Evolutionary conservation across 768 basidiomycete genomes (phyloP).

Genomic region (Pleurotus tuber-regium): DNA sequence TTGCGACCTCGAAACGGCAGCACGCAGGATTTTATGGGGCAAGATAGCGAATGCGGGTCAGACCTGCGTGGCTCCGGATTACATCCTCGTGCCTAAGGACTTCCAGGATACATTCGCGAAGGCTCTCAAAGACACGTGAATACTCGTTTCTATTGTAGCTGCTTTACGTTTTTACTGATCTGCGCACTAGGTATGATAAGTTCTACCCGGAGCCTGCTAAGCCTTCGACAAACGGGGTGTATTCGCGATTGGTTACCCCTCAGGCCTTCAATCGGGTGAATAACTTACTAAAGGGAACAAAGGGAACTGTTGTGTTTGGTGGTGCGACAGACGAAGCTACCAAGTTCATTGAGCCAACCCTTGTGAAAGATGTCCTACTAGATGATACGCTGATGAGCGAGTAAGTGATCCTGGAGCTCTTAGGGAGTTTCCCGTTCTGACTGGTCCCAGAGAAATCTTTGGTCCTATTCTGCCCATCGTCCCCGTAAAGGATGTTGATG

Average conservation of each 20-base stretch:
- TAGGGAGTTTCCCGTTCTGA: not conserved
- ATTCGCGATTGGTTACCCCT: slow-evolving; percentile 49
- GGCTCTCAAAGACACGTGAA: slow-evolving; percentile 41
- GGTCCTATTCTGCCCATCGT: slow-evolving; percentile 80
- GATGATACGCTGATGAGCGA: slow-evolving; percentile 78
- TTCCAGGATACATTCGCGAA: slow-evolving; percentile 45
- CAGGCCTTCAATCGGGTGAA: slow-evolving; percentile 61
- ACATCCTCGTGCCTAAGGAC: slow-evolving; percentile 44
- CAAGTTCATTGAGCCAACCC: slow-evolving; percentile 69
- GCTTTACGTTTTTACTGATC: too few relatives aligned
- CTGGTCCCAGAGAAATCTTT: slow-evolving; percentile 65
- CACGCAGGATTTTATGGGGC: slow-evolving; percentile 81
- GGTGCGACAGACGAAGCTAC: slow-evolving; percentile 57
- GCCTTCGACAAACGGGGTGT: slow-evolving; percentile 40
- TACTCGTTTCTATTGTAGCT: not conserved
- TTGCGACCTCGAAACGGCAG: slow-evolving; percentile 62
- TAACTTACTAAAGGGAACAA: slow-evolving; percentile 58
- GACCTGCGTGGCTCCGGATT: slow-evolving; percentile 67
- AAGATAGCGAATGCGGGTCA: slow-evolving; percentile 76
- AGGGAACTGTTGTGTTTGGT: slow-evolving; percentile 64
- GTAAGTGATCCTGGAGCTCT: slow-evolving; percentile 38
- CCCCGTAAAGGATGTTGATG: slow-evolving; percentile 66
- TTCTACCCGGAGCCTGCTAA: slow-evolving; percentile 57
- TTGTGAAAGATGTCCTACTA: slow-evolving; percentile 58
- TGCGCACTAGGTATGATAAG: slow-evolving; percentile 51